Conservation (phyloP, 1,139 yeast genomes). For the Protomyces lactucae-debilis region DNA sequence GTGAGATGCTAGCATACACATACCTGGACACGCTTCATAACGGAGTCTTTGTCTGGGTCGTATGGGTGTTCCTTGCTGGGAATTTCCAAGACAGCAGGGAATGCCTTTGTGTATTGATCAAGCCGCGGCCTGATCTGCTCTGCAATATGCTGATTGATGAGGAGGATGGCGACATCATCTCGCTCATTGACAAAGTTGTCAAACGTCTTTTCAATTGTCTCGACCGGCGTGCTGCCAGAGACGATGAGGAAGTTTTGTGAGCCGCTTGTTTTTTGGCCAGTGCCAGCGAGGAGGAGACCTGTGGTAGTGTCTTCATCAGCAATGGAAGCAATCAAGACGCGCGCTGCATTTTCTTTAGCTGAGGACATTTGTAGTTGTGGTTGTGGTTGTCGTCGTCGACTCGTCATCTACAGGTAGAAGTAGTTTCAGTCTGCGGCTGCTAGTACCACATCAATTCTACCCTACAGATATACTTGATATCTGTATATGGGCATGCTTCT, state of each 20-base stretch:
- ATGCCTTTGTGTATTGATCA: constrained; percentile 81
- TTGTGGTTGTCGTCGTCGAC: too few relatives aligned
- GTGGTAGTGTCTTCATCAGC: constrained; percentile 69
- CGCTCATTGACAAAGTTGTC: constrained; percentile 67
- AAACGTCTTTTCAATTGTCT: constrained; percentile 59
- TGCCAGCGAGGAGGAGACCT: constrained; percentile 91
- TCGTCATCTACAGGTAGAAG: not conserved
- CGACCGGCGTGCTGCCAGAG: constrained; percentile 48
- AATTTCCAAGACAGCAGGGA: constrained; percentile 93
- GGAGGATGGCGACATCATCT: constrained; percentile 84
- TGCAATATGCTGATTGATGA: constrained; percentile 92
- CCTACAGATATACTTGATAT: too few relatives aligned
- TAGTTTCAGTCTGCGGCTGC: not conserved
- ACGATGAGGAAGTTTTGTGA: constrained; percentile 77
- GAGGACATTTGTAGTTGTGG: not conserved
- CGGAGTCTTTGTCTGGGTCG: constrained; percentile 96
- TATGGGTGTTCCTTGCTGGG: constrained; percentile 99
- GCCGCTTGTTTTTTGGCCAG: constrained; percentile 71
- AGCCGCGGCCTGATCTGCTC: constrained; percentile 79
- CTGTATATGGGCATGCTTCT: too few relatives aligned
- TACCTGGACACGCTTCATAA: constrained; percentile 76
- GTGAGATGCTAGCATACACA: too few relatives aligned
- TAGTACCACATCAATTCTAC: too few relatives aligned
- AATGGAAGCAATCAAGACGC: constrained; percentile 14
- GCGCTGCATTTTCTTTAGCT: constrained; percentile 17